Conservation (phyloP, 768 basidiomycete species). For the Lactarius vividus region DNA sequence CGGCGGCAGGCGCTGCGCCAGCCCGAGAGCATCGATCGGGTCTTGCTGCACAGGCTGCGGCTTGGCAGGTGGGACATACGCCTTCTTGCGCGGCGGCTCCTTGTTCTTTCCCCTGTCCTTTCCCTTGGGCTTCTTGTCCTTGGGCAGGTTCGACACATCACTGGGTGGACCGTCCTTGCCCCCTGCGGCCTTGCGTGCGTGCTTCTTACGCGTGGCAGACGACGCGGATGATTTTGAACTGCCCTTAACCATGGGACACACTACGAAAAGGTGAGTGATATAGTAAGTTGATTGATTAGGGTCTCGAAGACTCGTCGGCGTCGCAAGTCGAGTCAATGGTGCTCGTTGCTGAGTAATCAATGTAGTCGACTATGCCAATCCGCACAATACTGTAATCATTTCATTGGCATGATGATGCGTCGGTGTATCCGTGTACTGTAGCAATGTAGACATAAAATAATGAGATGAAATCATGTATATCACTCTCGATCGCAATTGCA, state of each 20-base stretch:
- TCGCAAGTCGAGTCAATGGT: conserved; percentile 2
- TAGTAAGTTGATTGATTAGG: background rate
- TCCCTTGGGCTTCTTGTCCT: conserved; percentile 50
- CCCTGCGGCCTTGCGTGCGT: conserved; percentile 67
- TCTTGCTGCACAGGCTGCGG: conserved; percentile 72
- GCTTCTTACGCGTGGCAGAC: conserved; percentile 89
- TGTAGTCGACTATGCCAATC: background rate
- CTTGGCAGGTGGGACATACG: conserved; percentile 84
- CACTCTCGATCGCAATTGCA: background rate
- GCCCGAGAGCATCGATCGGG: conserved; percentile 81
- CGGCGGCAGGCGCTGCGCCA: conserved; percentile 70
- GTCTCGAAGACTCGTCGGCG: background rate
- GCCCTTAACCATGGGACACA: conserved; percentile 42
- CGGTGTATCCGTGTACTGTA: conserved; percentile 4
- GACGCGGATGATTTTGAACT: conserved; percentile 71
- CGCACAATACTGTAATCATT: background rate
- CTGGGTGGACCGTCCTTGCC: conserved; percentile 29
- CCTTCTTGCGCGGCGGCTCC: conserved; percentile 77
- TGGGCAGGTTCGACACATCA: conserved; percentile 37
- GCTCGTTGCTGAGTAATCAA: conserved; percentile 19
- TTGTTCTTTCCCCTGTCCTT: conserved; percentile 49
- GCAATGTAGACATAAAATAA: conserved; percentile 10
- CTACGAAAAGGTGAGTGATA: background rate
- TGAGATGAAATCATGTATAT: conserved; percentile 12
- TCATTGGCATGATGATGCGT: background rate